Evolutionary conservation across 2,329 filamentous ascomycete species (phyloP).

Genomic region (Venturia effusa): DNA sequence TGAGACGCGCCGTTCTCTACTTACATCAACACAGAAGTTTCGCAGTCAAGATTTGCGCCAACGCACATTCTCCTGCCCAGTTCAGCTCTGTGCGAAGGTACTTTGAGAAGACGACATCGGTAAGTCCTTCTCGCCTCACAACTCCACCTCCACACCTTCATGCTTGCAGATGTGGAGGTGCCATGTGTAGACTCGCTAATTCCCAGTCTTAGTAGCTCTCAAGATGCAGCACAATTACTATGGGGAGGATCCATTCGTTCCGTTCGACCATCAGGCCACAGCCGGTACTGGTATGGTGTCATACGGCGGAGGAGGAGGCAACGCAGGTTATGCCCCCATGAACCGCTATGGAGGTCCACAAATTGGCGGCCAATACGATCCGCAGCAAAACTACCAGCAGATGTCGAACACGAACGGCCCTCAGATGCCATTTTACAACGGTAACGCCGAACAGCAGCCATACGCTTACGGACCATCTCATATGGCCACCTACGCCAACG

Average conservation of each 20-base stretch:
- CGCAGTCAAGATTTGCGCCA: neutral
- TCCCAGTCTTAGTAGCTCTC: neutral
- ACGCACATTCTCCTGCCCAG: neutral
- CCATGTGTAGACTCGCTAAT: neutral
- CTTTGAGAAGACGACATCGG: neutral
- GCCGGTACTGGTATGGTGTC: neutral
- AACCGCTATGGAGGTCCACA: neutral
- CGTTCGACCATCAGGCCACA: neutral
- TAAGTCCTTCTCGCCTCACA: neutral
- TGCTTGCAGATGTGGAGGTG: neutral
- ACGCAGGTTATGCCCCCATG: neutral
- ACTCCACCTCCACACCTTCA: neutral
- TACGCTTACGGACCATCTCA: neutral
- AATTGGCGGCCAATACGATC: neutral
- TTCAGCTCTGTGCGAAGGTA: neutral
- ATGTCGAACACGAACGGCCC: neutral
- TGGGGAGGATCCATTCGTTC: neutral
- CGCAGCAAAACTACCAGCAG: neutral
- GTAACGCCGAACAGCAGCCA: neutral
- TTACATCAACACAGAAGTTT: neutral
- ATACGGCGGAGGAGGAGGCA: neutral
- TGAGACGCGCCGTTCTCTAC: neutral
- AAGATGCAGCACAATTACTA: neutral
- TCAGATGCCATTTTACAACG: neutral
- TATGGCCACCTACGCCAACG: neutral